These are phyloP conservation scores for Colletotrichum truncatum DNA, from an alignment of 2,329 filamentous ascomycete species.

Conservation along the genomic window DNA sequence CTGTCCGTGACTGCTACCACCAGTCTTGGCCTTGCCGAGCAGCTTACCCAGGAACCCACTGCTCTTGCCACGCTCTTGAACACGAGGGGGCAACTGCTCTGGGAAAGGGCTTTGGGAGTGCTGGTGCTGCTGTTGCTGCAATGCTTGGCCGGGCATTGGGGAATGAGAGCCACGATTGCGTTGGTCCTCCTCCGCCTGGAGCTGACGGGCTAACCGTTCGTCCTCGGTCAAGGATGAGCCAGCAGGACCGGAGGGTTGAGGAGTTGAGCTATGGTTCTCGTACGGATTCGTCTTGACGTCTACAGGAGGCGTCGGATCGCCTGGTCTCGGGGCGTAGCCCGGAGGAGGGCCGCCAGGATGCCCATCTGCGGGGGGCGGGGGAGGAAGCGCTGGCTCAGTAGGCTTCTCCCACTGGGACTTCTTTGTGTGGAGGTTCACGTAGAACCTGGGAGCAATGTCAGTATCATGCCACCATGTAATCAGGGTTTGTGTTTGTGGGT, in stretches of 20 bases:
- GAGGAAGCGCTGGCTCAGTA: conserved; percentile 70
- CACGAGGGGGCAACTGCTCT: conserved; percentile 53
- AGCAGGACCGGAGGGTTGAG: conserved; percentile 41
- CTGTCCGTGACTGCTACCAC: conserved; percentile 38
- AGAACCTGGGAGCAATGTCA: conserved; percentile 88
- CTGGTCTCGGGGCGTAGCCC: conserved; percentile 65
- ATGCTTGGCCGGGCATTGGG: conserved; percentile 38
- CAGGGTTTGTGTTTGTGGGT: no score
- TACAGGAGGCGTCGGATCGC: conserved; percentile 46
- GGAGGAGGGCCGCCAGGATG: conserved; percentile 72
- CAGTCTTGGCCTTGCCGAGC: conserved; percentile 56
- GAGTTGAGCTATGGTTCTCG: conserved; percentile 40
- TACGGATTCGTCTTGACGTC: conserved; percentile 71
- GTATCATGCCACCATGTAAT: no score
- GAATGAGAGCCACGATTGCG: conserved; percentile 44
- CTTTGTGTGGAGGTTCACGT: conserved; percentile 88
- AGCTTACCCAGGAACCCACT: conserved; percentile 62
- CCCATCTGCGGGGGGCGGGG: conserved; percentile 45
- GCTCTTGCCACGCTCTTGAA: conserved; percentile 44
- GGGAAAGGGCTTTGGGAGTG: conserved; percentile 42
- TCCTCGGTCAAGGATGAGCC: conserved; percentile 65
- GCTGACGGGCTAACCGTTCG: conserved; percentile 75
- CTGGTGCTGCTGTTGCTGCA: conserved; percentile 31
- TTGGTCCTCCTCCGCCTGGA: conserved; percentile 86
- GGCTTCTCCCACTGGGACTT: conserved; percentile 92